These are phyloP conservation scores for Sanguinoderma infundibulare DNA, from an alignment of 1,284 basidiomycete genomes.

Conservation along the genomic window DNA sequence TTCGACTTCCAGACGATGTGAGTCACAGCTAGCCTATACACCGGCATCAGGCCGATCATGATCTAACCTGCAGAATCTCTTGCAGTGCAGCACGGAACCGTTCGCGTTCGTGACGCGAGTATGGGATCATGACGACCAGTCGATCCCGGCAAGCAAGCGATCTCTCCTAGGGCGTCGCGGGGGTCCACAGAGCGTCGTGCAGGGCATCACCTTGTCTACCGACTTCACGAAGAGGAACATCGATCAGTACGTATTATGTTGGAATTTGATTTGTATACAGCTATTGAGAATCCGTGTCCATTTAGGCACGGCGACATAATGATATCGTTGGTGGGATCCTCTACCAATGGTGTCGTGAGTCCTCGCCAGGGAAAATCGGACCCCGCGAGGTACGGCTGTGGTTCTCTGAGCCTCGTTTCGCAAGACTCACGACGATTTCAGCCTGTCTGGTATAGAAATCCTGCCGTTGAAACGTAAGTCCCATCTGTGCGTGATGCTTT, in stretches of 20 bases:
- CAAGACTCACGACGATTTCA: no score
- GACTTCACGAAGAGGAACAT: constrained; percentile 42
- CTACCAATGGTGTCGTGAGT: neutral
- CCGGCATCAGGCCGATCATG: neutral
- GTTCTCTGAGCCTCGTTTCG: no score
- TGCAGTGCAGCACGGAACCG: constrained; percentile 49
- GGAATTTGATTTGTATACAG: neutral
- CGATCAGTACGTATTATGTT: constrained; percentile 28
- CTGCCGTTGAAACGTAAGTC: neutral
- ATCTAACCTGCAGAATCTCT: neutral
- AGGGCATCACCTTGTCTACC: constrained; percentile 46
- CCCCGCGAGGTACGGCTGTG: no score
- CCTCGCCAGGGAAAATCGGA: neutral
- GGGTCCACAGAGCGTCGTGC: constrained; percentile 39
- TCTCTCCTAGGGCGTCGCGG: constrained; percentile 37
- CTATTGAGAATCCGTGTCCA: neutral
- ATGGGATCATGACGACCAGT: constrained; percentile 45
- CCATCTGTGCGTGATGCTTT: neutral
- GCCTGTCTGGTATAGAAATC: neutral
- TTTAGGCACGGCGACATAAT: constrained; percentile 1
- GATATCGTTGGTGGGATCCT: neutral
- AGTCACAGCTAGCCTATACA: neutral
- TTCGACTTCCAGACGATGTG: constrained; percentile 43
- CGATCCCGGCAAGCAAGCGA: constrained; percentile 39
- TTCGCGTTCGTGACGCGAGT: constrained; percentile 52